Percentiles rank a stretch among this genome's conserved stretches.
Conservation (phyloP, 1,284 basidiomycete genomes). For the Salmacisia buchloeana region DNA sequence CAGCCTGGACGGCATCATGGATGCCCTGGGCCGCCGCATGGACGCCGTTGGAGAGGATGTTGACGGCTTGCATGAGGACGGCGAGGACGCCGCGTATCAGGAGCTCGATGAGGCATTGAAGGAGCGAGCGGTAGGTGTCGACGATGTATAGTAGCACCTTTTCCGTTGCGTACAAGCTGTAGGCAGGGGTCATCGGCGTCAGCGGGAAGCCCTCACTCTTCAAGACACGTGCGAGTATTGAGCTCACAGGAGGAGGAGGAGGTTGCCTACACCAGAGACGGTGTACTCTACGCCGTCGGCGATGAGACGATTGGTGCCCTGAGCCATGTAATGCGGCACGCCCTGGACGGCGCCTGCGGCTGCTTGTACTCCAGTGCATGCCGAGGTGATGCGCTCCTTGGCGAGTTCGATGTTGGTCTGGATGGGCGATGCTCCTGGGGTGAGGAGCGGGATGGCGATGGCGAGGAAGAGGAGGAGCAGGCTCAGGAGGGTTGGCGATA, state of each 20-base stretch:
- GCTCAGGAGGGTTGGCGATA: constrained; percentile 63
- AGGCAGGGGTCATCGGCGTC: constrained; percentile 61
- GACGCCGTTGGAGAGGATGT: constrained; percentile 62
- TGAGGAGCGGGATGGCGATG: constrained; percentile 64
- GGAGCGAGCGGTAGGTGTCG: constrained; percentile 81
- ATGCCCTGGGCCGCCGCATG: constrained; percentile 65
- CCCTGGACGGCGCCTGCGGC: constrained; percentile 75
- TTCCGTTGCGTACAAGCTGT: constrained; percentile 23
- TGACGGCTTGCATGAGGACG: constrained; percentile 72
- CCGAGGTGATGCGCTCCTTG: constrained; percentile 66
- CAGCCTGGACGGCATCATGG: constrained; percentile 63
- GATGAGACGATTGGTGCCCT: constrained; percentile 73
- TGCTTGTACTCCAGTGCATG: constrained; percentile 73
- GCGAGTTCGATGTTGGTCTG: constrained; percentile 65
- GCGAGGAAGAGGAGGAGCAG: constrained; percentile 64
- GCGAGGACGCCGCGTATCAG: constrained; percentile 74
- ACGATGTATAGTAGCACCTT: constrained; percentile 63
- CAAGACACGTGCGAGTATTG: not conserved
- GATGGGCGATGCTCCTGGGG: constrained; percentile 66
- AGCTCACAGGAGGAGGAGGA: constrained; percentile 24
- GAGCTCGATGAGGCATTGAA: constrained; percentile 86
- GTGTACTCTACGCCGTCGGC: constrained; percentile 70
- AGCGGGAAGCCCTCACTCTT: constrained; percentile 60
- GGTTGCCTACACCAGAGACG: constrained; percentile 64
- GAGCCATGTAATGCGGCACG: constrained; percentile 78